A percentile compares a stretch with the other conserved stretches of the same genome.
These are phyloP conservation scores for Ascochyta clinopodiicola DNA, from an alignment of 2,329 filamentous ascomycete species.

Conservation along the genomic window DNA sequence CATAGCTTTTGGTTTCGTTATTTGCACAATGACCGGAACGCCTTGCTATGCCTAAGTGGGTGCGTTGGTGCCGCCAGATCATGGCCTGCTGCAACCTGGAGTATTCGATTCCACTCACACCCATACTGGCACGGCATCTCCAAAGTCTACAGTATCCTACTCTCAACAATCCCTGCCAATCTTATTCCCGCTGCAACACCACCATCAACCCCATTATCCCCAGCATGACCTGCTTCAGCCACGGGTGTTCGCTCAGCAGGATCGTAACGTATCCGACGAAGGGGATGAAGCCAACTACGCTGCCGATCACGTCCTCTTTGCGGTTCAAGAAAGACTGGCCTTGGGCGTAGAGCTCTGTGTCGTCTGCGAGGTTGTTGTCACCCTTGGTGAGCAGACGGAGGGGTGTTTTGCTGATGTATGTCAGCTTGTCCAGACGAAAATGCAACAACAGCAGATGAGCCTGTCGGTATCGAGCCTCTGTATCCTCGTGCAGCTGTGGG, in stretches of 20 bases:
- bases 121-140: not conserved
- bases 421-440: slow-evolving; percentile 12
- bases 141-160: not conserved
- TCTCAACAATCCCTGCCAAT: not conserved
- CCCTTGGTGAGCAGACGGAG: slow-evolving; percentile 88
- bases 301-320: slow-evolving; percentile 86
- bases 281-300: slow-evolving; percentile 88
- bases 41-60: slow-evolving; percentile 10
- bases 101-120: not conserved
- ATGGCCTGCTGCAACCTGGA: not conserved
- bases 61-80: not conserved
- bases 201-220: slow-evolving; percentile 95
- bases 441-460: not conserved
- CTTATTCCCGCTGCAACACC: slow-evolving; percentile 86
- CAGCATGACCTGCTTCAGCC: slow-evolving; percentile 94
- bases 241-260: slow-evolving; percentile 91
- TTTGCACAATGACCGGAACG: slow-evolving; percentile 5
- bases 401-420: slow-evolving; percentile 51
- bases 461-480: not conserved
- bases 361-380: slow-evolving; percentile 93
- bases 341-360: slow-evolving; percentile 86
- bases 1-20: not conserved
- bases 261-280: slow-evolving; percentile 98
- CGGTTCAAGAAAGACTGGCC: slow-evolving; percentile 88
- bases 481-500: not conserved